Evolutionary conservation across 441 rosid genomes (phyloP), one percentile per base, ranked within the genome.

Genomic region (Corymbia calophylla): DNA sequence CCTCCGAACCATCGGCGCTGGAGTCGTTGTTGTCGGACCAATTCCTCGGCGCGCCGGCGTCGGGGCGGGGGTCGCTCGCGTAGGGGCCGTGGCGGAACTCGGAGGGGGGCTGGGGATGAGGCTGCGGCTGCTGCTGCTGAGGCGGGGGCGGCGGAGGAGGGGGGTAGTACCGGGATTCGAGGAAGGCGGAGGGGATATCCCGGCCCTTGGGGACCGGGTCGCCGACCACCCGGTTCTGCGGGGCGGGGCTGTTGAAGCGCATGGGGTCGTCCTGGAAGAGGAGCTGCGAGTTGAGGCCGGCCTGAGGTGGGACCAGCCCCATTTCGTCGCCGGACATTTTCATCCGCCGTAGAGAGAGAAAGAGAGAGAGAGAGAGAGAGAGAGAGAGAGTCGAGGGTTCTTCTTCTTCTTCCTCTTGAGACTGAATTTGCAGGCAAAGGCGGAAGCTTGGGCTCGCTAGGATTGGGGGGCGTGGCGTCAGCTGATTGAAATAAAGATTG

Each of bases 1-100:
- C 96, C 31, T 93, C 97, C 7, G 98, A 93, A 11, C 93, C 97
- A 17, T 94, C 96, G 35, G 87, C 94, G 68, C 93, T 94, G 58
- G 86, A 94, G 88, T 91, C 92, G 86, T 92, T 93, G 89, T 86
- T 86, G 27, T 48, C 94, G 81, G 88, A 91, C 97, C 96, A 92
- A 86, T 92, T 90, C 3, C 93, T 90, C 31, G 88, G 87, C 31
- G 87, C 92, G 54, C 27, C 88, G 15, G 58, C 91, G 51, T 84
- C 90, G 13, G 66, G 62, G 87, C 85, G 70, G 68, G 87, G 58
- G 29, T 66, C 73, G 87, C n/a, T 85, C 55, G 89, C 86, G 60
- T 91, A 90, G 80, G 88, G 88, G 81, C 90, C 88, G 80, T 92
- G 81, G 91, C 91, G 95, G 80, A 92, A 92, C 87, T 93, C 87